These are phyloP conservation scores for Ramalina peruviana DNA, from an alignment of 495 filamentous ascomycete species.

Conservation along the genomic window DNA sequence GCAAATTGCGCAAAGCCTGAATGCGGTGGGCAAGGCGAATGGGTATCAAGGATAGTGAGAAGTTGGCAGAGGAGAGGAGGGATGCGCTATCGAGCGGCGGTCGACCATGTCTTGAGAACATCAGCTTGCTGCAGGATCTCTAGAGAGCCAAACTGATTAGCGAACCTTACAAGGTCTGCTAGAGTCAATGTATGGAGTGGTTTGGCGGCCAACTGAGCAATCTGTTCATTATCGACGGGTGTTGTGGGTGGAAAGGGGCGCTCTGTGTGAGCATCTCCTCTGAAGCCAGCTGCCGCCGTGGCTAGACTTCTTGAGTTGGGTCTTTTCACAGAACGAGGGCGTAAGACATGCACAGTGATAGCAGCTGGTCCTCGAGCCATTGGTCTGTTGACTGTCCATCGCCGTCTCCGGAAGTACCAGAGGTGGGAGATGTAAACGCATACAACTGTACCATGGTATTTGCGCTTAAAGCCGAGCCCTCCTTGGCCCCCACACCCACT, in stretches of 20 bases:
- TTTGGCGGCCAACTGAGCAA: conserved; percentile 61
- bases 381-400: neutral
- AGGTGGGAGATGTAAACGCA: too few relatives aligned
- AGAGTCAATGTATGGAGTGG: conserved; percentile 71
- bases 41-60: conserved; percentile 83
- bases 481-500: too few relatives aligned
- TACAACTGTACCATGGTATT: too few relatives aligned
- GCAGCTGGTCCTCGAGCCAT: conserved; percentile 3
- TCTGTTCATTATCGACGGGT: conserved; percentile 51
- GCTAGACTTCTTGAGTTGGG: neutral
- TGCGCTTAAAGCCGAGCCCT: too few relatives aligned
- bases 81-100: conserved; percentile 70
- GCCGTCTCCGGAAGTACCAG: too few relatives aligned
- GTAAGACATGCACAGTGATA: neutral
- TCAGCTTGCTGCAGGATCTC: conserved; percentile 1
- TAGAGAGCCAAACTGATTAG: neutral
- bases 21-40: conserved; percentile 91
- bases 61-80: conserved; percentile 80
- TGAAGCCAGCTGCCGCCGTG: neutral
- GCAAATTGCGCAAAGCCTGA: conserved; percentile 79
- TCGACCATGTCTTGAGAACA: conserved; percentile 56
- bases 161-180: conserved; percentile 73
- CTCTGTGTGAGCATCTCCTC: neutral
- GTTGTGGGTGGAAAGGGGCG: conserved; percentile 13
- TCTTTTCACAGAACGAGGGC: neutral